phyloP scores from a whole-genome alignment of 176 grass and related monocot species.

The Oryza punctata region DNA sequence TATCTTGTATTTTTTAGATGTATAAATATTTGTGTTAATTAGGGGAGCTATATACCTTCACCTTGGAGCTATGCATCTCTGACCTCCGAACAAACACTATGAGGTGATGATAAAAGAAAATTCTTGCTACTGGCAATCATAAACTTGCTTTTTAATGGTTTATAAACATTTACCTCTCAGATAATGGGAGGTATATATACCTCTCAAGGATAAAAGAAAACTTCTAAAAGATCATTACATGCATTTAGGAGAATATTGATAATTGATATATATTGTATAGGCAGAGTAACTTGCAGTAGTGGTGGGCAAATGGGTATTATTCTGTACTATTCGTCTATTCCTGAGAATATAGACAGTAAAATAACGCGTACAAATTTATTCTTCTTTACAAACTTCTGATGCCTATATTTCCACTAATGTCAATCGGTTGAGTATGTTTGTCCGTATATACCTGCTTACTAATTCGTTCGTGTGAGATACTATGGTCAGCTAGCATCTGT shows the following conservation, averaged over 20 bases:
- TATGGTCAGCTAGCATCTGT: background rate
- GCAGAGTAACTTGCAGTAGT: background rate
- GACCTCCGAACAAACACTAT: no score
- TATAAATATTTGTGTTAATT: no score
- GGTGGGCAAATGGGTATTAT: background rate
- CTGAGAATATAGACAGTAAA: background rate
- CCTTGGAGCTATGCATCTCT: no score
- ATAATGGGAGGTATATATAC: no score
- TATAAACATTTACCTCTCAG: no score
- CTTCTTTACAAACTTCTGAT: background rate
- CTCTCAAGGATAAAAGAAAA: no score
- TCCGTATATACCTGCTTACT: background rate
- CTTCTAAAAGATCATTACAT: no score
- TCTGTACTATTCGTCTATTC: background rate
- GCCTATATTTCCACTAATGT: background rate
- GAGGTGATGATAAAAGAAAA: no score
- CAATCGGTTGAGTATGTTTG: background rate
- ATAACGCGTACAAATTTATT: background rate
- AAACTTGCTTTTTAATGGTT: no score
- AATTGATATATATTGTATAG: background rate
- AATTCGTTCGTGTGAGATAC: background rate
- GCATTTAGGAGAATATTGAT: background rate
- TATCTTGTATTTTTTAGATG: no score
- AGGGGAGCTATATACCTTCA: no score
- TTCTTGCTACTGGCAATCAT: no score